A percentile compares a stretch with the other conserved stretches of the same genome.
Evolutionary conservation across 148 eudicot species (phyloP).

Genomic region (Fallopia convolvulus): DNA sequence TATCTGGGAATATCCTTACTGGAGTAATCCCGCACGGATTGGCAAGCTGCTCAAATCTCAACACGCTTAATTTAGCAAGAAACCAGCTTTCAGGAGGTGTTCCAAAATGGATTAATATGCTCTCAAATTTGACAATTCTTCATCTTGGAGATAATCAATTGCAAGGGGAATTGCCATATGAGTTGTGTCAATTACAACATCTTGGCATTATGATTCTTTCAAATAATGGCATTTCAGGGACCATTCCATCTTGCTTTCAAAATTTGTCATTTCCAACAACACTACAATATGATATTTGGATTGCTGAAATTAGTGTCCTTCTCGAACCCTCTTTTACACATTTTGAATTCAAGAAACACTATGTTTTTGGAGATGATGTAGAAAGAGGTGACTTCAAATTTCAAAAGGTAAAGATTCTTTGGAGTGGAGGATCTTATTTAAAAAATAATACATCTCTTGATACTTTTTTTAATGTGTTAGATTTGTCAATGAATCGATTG

Average conservation of each 20-base stretch:
- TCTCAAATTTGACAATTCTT: neutral
- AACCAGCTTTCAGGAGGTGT: neutral
- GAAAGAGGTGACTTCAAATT: neutral
- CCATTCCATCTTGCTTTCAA: constrained; percentile 15
- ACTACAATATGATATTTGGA: too few species aligned
- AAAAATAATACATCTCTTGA: too few species aligned
- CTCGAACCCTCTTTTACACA: neutral
- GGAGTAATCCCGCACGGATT: neutral
- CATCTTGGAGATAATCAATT: constrained; percentile 8
- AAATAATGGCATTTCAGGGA: constrained; percentile 3
- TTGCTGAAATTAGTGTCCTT: neutral
- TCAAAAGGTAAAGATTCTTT: constrained; percentile 10
- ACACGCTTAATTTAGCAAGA: neutral
- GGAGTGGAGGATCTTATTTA: too few species aligned
- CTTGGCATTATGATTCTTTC: constrained; percentile 15
- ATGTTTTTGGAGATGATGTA: neutral
- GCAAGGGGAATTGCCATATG: neutral
- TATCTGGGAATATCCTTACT: neutral
- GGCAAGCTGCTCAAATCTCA: neutral
- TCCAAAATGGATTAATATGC: neutral
- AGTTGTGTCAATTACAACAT: neutral
- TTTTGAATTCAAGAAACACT: neutral
- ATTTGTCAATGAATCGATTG: constrained; percentile 12
- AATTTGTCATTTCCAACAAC: too few species aligned
- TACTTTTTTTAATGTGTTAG: too few species aligned